Evolutionary conservation across 73 alveolate species (phyloP).

Genomic region (Blepharisma japonicum): DNA sequence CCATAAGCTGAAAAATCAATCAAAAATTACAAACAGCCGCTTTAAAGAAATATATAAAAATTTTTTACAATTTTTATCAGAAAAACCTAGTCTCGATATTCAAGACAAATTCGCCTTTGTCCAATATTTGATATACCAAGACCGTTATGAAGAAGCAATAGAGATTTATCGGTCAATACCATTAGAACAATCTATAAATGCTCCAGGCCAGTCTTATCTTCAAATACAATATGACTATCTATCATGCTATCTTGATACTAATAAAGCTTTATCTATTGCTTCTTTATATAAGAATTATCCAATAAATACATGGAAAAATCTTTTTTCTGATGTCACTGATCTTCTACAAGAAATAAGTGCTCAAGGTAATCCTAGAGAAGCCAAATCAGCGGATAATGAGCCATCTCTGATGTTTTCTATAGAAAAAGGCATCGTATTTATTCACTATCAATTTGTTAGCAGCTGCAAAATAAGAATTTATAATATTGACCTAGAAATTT

Average conservation of each 20-base stretch:
- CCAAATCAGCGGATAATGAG: conserved; percentile 50
- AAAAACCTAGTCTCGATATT: conserved; percentile 31
- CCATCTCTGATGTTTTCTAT: conserved; percentile 54
- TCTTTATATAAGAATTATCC: conserved; percentile 77
- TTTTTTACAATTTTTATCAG: conserved; percentile 36
- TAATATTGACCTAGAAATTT: conserved; percentile 77
- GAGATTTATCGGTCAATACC: conserved; percentile 30
- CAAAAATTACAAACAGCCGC: conserved; percentile 35
- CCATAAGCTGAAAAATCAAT: conserved; percentile 68
- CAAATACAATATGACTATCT: conserved; percentile 64
- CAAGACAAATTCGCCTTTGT: conserved; percentile 38
- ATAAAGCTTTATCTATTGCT: conserved; percentile 69
- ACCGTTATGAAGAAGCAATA: conserved; percentile 52
- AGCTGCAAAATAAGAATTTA: conserved; percentile 64
- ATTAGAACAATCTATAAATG: not conserved
- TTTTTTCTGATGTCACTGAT: conserved; percentile 69
- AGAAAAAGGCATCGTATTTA: conserved; percentile 52
- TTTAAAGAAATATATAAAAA: conserved; percentile 35
- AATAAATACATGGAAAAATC: conserved; percentile 71
- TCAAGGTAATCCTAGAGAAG: conserved; percentile 38
- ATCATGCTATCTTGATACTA: conserved; percentile 71
- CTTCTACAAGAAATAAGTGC: conserved; percentile 69
- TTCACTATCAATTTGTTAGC: conserved; percentile 61
- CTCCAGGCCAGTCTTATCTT: conserved; percentile 23
- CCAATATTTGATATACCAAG: conserved; percentile 43